phyloP scores from a whole-genome alignment of 495 filamentous ascomycete genomes.

The Sabuloglossum arenarium region DNA sequence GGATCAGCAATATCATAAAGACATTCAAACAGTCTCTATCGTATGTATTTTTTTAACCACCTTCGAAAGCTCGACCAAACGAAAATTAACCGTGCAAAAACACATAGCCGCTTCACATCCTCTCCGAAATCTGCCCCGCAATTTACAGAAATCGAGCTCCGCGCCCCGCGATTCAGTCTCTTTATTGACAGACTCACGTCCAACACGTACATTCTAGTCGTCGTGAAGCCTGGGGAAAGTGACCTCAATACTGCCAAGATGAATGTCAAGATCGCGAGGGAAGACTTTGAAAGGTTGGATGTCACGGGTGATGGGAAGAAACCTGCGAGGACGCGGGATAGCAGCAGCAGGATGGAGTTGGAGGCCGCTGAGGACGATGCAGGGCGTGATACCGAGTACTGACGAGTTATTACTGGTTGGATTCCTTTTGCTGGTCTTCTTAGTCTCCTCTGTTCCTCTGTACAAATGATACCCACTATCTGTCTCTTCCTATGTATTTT shows the following conservation, averaged over 20 bases:
- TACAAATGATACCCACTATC: no score
- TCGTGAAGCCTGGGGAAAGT: constrained; percentile 63
- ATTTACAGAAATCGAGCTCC: constrained; percentile 45
- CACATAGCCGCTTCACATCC: constrained; percentile 21
- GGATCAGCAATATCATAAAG: constrained; percentile 90
- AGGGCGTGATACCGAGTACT: neutral
- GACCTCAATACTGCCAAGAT: constrained; percentile 73
- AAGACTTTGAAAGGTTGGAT: constrained; percentile 40
- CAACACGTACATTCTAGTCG: constrained; percentile 86
- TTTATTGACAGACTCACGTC: constrained; percentile 85
- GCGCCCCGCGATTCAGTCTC: constrained; percentile 61
- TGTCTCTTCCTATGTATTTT: no score
- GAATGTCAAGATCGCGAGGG: constrained; percentile 68
- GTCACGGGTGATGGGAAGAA: constrained; percentile 3
- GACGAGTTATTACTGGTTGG: neutral
- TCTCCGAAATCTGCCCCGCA: constrained; percentile 31
- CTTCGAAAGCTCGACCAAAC: constrained; percentile 18
- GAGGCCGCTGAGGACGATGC: neutral
- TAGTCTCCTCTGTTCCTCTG: no score
- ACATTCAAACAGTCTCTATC: constrained; percentile 76
- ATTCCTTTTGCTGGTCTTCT: no score
- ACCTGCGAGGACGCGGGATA: neutral
- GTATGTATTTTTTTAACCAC: constrained; percentile 17
- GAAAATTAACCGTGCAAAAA: constrained; percentile 17
- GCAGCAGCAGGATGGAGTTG: neutral